A percentile compares a stretch with the other conserved stretches of the same genome.
These are phyloP conservation scores for Collariella sp. DNA, from an alignment of 495 filamentous ascomycete species.

Conservation along the genomic window DNA sequence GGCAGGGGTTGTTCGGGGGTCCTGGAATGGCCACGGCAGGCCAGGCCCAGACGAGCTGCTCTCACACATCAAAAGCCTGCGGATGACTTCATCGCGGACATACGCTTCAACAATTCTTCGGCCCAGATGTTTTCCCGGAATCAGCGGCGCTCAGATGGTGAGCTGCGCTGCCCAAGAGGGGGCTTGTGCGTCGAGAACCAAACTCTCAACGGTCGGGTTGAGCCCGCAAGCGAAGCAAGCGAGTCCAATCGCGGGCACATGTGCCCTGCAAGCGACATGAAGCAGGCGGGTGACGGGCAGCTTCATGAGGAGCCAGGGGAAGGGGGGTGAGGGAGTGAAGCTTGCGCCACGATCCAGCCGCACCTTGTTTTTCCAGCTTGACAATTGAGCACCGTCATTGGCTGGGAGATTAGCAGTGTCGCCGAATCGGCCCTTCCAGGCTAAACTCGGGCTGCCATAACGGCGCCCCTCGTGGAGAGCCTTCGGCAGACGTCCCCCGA, in stretches of 20 bases:
- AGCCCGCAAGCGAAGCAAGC: neutral
- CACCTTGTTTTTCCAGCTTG: constrained; percentile 30
- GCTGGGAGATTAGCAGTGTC: constrained; percentile 24
- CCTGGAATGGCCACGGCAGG: constrained; percentile 8
- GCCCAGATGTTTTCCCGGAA: neutral
- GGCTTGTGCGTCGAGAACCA: constrained; percentile 2
- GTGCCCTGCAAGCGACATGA: constrained; percentile 3
- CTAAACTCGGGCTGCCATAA: constrained; percentile 29
- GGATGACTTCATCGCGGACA: neutral
- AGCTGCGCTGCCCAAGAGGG: neutral
- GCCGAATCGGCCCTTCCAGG: constrained; percentile 36
- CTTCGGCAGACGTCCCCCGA: constrained; percentile 25
- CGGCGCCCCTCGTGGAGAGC: constrained; percentile 24
- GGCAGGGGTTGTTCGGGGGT: neutral
- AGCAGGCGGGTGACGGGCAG: neutral
- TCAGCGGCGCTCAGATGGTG: neutral
- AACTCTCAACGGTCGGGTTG: neutral
- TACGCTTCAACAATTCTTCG: neutral
- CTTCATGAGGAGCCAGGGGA: neutral
- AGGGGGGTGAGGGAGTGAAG: neutral
- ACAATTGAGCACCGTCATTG: constrained; percentile 23
- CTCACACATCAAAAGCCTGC: neutral
- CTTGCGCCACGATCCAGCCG: constrained; percentile 32
- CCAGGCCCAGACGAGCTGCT: constrained; percentile 5
- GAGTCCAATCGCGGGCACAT: constrained; percentile 7